phyloP scores from a whole-genome alignment of 192 early-diverging fungal genomes.

The Oehlia diaphana region DNA sequence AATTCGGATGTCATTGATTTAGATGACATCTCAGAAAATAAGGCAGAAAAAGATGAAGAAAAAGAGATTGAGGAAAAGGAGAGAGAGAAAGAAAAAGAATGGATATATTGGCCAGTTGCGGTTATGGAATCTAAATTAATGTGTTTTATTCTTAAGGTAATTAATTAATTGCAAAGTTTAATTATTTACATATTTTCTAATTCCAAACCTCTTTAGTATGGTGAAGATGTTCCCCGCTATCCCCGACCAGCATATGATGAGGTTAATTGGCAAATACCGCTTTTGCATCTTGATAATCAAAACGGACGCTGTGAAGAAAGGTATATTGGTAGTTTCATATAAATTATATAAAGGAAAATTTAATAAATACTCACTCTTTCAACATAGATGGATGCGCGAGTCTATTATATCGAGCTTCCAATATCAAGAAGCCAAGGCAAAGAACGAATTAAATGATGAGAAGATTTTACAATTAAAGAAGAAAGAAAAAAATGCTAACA shows the following conservation, averaged over 20 bases:
- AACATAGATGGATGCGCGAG: constrained; percentile 47
- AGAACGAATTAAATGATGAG: constrained; percentile 28
- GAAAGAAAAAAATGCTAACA: constrained; percentile 78
- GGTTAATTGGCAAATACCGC: constrained; percentile 65
- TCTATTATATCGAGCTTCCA: constrained; percentile 58
- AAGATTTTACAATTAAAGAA: constrained; percentile 42
- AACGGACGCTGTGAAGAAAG: constrained; percentile 39
- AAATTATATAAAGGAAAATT: constrained; percentile 27
- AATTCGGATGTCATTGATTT: not conserved
- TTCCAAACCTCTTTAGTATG: constrained; percentile 34
- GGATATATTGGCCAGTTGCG: constrained; percentile 85
- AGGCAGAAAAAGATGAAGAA: not conserved
- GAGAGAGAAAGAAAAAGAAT: constrained; percentile 32
- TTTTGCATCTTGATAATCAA: constrained; percentile 54
- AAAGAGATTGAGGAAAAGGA: not conserved
- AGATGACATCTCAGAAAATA: not conserved
- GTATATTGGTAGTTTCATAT: constrained; percentile 26
- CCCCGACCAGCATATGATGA: constrained; percentile 73
- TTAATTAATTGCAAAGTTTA: not conserved
- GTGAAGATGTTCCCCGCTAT: constrained; percentile 60
- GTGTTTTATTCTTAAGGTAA: constrained; percentile 72
- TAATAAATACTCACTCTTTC: constrained; percentile 37
- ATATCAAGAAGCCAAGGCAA: constrained; percentile 54
- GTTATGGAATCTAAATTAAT: constrained; percentile 69
- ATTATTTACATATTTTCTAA: not conserved